These are phyloP conservation scores for Plenodomus tracheiphilus DNA, from an alignment of 2,329 filamentous ascomycete genomes.

Conservation along the genomic window DNA sequence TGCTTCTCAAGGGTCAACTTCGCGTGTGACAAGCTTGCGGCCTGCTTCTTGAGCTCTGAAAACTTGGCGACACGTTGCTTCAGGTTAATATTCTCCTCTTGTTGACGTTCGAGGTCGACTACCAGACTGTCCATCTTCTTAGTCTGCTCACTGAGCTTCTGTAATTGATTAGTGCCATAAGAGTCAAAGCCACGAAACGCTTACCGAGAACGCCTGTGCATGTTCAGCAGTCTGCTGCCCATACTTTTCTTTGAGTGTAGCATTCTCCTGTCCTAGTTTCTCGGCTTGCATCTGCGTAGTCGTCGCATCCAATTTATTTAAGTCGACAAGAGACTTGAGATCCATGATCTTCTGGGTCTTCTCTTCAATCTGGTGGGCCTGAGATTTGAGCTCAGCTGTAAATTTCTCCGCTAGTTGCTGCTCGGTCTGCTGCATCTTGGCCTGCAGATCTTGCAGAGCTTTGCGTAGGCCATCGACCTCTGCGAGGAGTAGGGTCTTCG, in stretches of 20 bases:
- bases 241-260: conserved; percentile 23
- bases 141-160: conserved; percentile 21
- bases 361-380: conserved; percentile 21
- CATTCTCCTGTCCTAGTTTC: conserved; percentile 22
- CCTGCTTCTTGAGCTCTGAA: conserved; percentile 16
- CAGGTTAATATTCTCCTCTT: conserved; percentile 21
- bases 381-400: conserved; percentile 18
- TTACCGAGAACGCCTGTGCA: conserved; percentile 22
- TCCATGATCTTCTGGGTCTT: conserved; percentile 19
- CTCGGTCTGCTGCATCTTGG: conserved; percentile 18
- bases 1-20: conserved; percentile 11
- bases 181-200: not conserved
- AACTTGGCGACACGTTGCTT: conserved; percentile 14
- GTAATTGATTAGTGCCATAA: not conserved
- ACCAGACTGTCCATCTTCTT: conserved; percentile 22
- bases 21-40: conserved; percentile 3
- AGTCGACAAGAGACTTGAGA: conserved; percentile 17
- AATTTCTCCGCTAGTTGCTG: conserved; percentile 17
- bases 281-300: conserved; percentile 19
- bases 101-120: conserved; percentile 7
- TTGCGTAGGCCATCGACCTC: conserved; percentile 23
- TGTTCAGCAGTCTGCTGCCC: conserved; percentile 25
- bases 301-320: conserved; percentile 14
- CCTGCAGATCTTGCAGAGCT: conserved; percentile 12
- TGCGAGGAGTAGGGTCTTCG: conserved; percentile 18